phyloP scores from a whole-genome alignment of 108 stramenopile species.

The Hondaea fermentalgiana region DNA sequence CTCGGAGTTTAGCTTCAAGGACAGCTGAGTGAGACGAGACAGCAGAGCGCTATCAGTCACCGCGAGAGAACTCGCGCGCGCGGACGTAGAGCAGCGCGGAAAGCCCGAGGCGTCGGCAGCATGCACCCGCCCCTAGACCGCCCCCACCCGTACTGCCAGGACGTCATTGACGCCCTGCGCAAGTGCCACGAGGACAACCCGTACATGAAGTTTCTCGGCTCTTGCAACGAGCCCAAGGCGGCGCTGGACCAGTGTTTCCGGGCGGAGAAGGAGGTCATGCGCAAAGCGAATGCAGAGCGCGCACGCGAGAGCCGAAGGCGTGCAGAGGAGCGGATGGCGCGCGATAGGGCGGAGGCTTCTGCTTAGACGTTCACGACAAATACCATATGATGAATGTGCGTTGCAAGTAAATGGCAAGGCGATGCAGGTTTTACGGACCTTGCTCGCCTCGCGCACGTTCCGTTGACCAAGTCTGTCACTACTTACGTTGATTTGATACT shows the following conservation, averaged over 20 bases:
- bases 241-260: conserved; percentile 67
- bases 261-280: conserved; percentile 63
- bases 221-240: conserved; percentile 69
- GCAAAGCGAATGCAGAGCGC: conserved; percentile 32
- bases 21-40: not conserved
- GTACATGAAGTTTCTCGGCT: conserved; percentile 62
- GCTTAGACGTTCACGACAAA: too few relatives aligned
- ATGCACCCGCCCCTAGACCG: conserved; percentile 87
- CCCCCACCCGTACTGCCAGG: conserved; percentile 77
- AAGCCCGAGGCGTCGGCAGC: not conserved
- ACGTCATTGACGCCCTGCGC: conserved; percentile 59
- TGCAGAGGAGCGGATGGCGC: not conserved
- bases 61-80: not conserved
- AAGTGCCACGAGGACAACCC: conserved; percentile 63
- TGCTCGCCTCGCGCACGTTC: too few relatives aligned
- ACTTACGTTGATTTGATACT: too few relatives aligned
- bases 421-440: too few relatives aligned
- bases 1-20: not conserved
- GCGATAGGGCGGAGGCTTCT: too few relatives aligned
- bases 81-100: not conserved
- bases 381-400: too few relatives aligned
- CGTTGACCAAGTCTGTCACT: too few relatives aligned
- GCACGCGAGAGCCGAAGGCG: conserved; percentile 9
- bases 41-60: not conserved
- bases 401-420: too few relatives aligned